Evolutionary conservation across 352 stramenopile species (phyloP).

Genomic region (Pythium coloratum): DNA sequence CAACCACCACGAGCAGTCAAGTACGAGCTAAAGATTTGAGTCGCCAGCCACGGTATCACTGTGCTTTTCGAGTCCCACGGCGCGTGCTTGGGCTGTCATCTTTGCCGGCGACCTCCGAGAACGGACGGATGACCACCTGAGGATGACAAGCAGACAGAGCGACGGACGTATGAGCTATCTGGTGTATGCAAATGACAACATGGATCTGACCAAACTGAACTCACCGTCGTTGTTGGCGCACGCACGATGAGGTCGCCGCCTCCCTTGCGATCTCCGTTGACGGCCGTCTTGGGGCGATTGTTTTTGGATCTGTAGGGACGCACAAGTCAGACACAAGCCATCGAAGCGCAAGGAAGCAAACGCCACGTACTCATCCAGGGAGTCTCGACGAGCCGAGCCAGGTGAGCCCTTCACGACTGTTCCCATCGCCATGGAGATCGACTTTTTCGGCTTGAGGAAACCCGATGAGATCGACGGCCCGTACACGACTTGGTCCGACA

Average conservation of each 20-base stretch:
- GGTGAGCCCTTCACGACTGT: background rate
- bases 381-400: slow-evolving; percentile 13
- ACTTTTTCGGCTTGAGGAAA: slow-evolving; percentile 35
- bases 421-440: slow-evolving; percentile 12
- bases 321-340: background rate
- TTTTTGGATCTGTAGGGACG: slow-evolving; percentile 4
- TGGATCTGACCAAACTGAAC: background rate
- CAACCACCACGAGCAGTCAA: slow-evolving; percentile 50
- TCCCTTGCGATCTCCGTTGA: background rate
- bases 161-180: background rate
- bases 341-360: background rate
- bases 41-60: background rate
- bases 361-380: slow-evolving; percentile 14
- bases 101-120: slow-evolving; percentile 35
- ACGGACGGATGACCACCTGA: slow-evolving; percentile 60
- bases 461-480: slow-evolving; percentile 53
- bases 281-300: slow-evolving; percentile 14
- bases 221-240: slow-evolving; percentile 20
- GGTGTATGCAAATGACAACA: background rate
- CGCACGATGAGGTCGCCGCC: slow-evolving; percentile 23
- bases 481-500: slow-evolving; percentile 69
- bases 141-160: background rate
- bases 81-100: slow-evolving; percentile 3
- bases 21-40: slow-evolving; percentile 55
- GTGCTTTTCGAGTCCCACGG: slow-evolving; percentile 4